Conservation (phyloP, 2,329 filamentous ascomycete species). For the Calonectria hongkongensis region DNA sequence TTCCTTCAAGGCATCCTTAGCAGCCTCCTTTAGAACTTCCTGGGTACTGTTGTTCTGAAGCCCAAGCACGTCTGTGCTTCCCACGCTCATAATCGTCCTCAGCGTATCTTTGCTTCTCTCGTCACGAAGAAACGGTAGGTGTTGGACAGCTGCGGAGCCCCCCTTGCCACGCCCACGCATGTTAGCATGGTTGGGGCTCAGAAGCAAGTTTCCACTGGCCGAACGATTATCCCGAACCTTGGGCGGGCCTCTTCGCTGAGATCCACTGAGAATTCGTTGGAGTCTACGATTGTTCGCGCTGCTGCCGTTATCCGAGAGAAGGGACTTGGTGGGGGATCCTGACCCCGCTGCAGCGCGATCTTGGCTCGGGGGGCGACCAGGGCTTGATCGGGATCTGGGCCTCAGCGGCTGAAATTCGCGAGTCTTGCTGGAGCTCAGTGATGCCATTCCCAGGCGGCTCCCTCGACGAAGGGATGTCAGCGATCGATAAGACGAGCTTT, state of each 20-base stretch:
- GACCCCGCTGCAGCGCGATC: not conserved
- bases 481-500: slow-evolving; percentile 41
- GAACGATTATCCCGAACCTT: slow-evolving; percentile 43
- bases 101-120: slow-evolving; percentile 69
- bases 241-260: slow-evolving; percentile 47
- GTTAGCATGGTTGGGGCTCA: slow-evolving; percentile 49
- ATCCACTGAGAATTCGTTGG: slow-evolving; percentile 44
- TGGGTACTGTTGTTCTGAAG: slow-evolving; percentile 29
- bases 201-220: slow-evolving; percentile 52
- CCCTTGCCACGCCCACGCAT: slow-evolving; percentile 23
- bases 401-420: slow-evolving; percentile 44
- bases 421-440: slow-evolving; percentile 44
- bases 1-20: not conserved
- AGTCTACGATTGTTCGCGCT: slow-evolving; percentile 39
- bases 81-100: slow-evolving; percentile 71
- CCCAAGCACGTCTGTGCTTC: slow-evolving; percentile 62
- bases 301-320: not conserved
- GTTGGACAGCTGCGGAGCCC: slow-evolving; percentile 57
- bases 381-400: slow-evolving; percentile 32
- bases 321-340: slow-evolving; percentile 1
- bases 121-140: slow-evolving; percentile 60
- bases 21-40: not conserved
- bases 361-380: slow-evolving; percentile 25
- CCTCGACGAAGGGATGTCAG: slow-evolving; percentile 47
- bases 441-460: slow-evolving; percentile 48